Evolutionary conservation across 345 rosid genomes (phyloP).

Genomic region (Angophora floribunda): DNA sequence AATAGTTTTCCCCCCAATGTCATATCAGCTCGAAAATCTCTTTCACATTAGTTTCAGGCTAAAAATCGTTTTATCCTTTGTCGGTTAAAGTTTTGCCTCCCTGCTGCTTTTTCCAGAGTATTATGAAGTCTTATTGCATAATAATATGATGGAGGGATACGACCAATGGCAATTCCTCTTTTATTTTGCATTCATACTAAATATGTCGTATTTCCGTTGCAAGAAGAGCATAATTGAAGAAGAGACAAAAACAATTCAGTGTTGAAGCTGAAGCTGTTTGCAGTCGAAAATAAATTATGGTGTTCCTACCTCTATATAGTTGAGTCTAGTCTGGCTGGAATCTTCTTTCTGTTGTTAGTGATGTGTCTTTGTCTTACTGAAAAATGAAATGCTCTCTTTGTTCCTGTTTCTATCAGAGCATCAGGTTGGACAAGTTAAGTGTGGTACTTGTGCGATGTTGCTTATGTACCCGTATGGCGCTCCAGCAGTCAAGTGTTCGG

Average conservation of each 20-base stretch:
- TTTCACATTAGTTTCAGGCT: background rate
- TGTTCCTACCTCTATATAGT: background rate
- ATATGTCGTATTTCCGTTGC: background rate
- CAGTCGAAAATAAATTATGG: background rate
- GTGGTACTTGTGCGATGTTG: slow-evolving; percentile 44
- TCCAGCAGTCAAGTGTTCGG: slow-evolving; percentile 70
- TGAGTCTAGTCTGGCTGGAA: background rate
- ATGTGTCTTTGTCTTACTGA: background rate
- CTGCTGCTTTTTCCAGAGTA: background rate
- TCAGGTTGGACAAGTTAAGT: slow-evolving; percentile 69
- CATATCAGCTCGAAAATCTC: rapidly evolving
- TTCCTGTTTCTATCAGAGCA: slow-evolving; percentile 37
- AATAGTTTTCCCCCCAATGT: background rate
- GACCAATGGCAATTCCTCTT: background rate
- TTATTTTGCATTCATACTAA: background rate
- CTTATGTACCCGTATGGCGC: slow-evolving; percentile 87
- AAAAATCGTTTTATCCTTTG: background rate
- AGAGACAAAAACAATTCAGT: background rate
- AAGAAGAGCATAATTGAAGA: background rate
- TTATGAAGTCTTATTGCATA: background rate
- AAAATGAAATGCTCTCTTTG: background rate
- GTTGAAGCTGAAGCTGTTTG: background rate
- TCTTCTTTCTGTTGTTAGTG: background rate
- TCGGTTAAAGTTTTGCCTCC: background rate
- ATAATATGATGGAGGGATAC: background rate